These are phyloP conservation scores for Lactarius akahatsu DNA, from an alignment of 768 basidiomycete genomes.

Conservation along the genomic window DNA sequence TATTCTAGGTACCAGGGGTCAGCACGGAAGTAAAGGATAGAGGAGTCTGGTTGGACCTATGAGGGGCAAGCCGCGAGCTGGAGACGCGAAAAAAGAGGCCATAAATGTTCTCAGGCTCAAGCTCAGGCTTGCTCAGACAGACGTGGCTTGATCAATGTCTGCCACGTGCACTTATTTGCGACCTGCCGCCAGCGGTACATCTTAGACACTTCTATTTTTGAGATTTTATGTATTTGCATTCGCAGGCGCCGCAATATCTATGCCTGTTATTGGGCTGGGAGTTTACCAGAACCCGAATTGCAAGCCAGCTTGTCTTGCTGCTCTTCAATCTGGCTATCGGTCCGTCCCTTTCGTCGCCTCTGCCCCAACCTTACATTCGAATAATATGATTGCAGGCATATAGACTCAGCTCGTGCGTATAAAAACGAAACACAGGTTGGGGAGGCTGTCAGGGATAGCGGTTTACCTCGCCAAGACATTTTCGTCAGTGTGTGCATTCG, in stretches of 20 bases:
- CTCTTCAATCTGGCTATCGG: conserved; percentile 68
- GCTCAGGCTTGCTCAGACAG: not conserved
- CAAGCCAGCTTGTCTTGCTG: conserved; percentile 54
- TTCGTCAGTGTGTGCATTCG: conserved; percentile 60
- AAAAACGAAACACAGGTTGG: conserved; percentile 63
- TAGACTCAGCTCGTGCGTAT: conserved; percentile 74
- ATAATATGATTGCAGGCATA: conserved; percentile 46
- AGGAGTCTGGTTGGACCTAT: conserved; percentile 53
- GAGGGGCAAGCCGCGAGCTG: conserved; percentile 84
- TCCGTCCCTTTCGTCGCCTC: conserved; percentile 29
- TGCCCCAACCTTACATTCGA: no score
- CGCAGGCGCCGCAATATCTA: conserved; percentile 45
- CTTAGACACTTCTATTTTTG: conserved; percentile 4
- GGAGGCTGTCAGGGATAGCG: conserved; percentile 55
- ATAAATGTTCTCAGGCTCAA: conserved; percentile 11
- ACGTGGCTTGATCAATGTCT: conserved; percentile 3
- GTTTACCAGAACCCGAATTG: conserved; percentile 67
- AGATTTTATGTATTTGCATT: not conserved
- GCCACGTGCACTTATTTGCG: conserved; percentile 19
- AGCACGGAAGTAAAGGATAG: conserved; percentile 12
- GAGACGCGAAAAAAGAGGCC: conserved; percentile 71
- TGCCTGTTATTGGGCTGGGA: conserved; percentile 68
- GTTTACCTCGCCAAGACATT: conserved; percentile 54
- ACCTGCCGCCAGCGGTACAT: conserved; percentile 37
- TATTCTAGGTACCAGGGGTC: conserved; percentile 57